Evolutionary conservation across 2,329 filamentous ascomycete species (phyloP), one percentile per base, ranked within the genome.

Genomic region (Epichloe glyceriae): DNA sequence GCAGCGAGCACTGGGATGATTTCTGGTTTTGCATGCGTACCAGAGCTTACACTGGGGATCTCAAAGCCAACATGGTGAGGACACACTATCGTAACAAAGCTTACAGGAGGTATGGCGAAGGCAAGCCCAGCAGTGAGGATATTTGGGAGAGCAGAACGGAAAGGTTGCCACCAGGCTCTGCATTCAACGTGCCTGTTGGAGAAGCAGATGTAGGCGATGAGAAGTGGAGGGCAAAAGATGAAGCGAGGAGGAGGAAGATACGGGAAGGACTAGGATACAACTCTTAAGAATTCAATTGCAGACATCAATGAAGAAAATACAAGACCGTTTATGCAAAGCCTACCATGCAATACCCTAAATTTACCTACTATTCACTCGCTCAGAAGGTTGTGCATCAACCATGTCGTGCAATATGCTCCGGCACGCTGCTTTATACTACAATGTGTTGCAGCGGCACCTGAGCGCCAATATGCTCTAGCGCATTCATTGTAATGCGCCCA

Each of bases 11-110:
- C 55, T 96, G 91, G 89, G 79, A 84, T 54, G 87, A 95, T 67
- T 97, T 95, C 69, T 95, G 90, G 86, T 91, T 96, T 71, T 98
- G 93, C 74, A 96, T 97, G 90, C 83, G 87, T 56, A 83, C 82
- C 38, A 82, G 85, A 60, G 75, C 76, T 2, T 81, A 81, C 61
- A 67, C 74, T 0, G 76, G 79, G 22, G 69, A 74, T 42, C 70
- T 80, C 57, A 80, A 80, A 60, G 80, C 78, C 53, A 76, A 73
- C 49, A 73, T 75, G 58, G 76, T 94, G 50, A 73, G 74, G 53
- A 79, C 80, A 46, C 80, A 83, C 67, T 88, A 90, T 68, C 73
- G 79, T 55, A 73, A 78, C 56, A 85, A 83, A 66, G 75, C 79
- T 61, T 67, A 73, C 54, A 78, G 77, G 39, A 85, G 82, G 64